phyloP scores from a whole-genome alignment of 2,329 filamentous ascomycete species.

The Xylariaceae sp. region DNA sequence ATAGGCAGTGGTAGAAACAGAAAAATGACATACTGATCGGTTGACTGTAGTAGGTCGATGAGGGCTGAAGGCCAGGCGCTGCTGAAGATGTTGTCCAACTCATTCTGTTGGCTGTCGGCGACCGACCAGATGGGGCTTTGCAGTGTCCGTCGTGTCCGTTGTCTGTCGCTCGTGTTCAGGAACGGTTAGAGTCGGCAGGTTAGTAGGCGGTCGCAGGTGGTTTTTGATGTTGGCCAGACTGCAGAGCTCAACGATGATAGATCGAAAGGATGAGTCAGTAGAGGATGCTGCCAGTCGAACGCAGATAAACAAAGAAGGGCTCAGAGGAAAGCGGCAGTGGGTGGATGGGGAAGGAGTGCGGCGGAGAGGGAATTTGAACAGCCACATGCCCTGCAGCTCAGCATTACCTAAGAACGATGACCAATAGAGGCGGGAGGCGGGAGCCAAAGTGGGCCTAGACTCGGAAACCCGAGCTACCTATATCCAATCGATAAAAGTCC shows the following conservation, averaged over 20 bases:
- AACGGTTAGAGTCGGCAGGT: slow-evolving; percentile 6
- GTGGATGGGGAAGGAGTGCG: slow-evolving; percentile 3
- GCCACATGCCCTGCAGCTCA: too few relatives aligned
- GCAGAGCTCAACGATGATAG: slow-evolving; percentile 3
- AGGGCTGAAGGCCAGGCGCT: slow-evolving; percentile 21
- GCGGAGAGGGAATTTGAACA: too few relatives aligned
- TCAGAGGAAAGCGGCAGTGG: slow-evolving; percentile 2
- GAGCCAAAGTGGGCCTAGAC: too few relatives aligned
- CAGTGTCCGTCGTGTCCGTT: too few relatives aligned
- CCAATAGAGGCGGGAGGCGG: too few relatives aligned
- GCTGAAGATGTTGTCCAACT: slow-evolving; percentile 23
- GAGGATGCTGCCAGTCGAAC: slow-evolving; percentile 4
- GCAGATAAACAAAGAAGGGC: too few relatives aligned
- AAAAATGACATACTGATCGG: slow-evolving; percentile 14
- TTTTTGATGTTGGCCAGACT: slow-evolving; percentile 1
- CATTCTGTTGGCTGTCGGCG: slow-evolving; percentile 17
- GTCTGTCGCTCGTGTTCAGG: too few relatives aligned
- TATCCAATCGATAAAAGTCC: too few relatives aligned
- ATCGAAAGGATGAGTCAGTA: slow-evolving; percentile 4
- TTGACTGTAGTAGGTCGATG: slow-evolving; percentile 18
- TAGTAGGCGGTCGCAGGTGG: slow-evolving; percentile 10
- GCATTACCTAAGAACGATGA: too few relatives aligned
- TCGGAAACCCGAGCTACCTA: background rate
- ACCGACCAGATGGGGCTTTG: too few relatives aligned
- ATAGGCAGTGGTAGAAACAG: background rate